Evolutionary conservation across 331 rosid genomes (phyloP).

Genomic region (Acacia pycnantha): DNA sequence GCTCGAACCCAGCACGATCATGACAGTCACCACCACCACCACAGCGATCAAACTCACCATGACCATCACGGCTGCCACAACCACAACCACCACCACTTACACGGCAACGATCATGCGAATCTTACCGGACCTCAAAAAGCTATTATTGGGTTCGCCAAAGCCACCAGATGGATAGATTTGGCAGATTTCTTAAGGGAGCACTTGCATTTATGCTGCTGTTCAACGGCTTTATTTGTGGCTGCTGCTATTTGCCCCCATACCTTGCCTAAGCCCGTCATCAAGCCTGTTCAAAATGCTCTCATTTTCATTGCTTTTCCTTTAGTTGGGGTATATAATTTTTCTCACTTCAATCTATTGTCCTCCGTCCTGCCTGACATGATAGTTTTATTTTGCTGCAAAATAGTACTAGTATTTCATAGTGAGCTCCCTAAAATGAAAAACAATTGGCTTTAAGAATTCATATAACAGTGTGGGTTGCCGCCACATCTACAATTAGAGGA

Average conservation of each 20-base stretch:
- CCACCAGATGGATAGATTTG: constrained; percentile 73
- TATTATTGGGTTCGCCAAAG: constrained; percentile 67
- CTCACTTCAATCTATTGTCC: not conserved
- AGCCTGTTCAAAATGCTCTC: constrained; percentile 47
- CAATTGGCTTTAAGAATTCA: not conserved
- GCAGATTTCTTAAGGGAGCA: constrained; percentile 80
- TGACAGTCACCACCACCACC: constrained; percentile 39
- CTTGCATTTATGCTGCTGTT: constrained; percentile 77
- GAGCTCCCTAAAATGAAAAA: not conserved
- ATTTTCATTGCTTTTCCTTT: constrained; percentile 74
- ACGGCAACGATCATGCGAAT: constrained; percentile 36
- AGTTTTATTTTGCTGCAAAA: not conserved
- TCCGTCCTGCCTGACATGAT: not conserved
- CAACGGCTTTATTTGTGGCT: constrained; percentile 67
- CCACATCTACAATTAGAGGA: not conserved
- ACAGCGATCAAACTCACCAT: constrained; percentile 14
- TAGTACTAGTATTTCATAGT: not conserved
- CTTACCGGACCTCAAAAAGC: constrained; percentile 66
- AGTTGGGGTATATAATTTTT: constrained; percentile 63
- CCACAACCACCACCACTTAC: constrained; percentile 47
- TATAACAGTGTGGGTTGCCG: not conserved
- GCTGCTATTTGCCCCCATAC: constrained; percentile 87
- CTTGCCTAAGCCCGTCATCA: constrained; percentile 63
- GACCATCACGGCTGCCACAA: constrained; percentile 30
- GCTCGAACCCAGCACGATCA: constrained; percentile 3